These are phyloP conservation scores for Diplodia seriata DNA, from an alignment of 2,329 filamentous ascomycete species.

Conservation along the genomic window DNA sequence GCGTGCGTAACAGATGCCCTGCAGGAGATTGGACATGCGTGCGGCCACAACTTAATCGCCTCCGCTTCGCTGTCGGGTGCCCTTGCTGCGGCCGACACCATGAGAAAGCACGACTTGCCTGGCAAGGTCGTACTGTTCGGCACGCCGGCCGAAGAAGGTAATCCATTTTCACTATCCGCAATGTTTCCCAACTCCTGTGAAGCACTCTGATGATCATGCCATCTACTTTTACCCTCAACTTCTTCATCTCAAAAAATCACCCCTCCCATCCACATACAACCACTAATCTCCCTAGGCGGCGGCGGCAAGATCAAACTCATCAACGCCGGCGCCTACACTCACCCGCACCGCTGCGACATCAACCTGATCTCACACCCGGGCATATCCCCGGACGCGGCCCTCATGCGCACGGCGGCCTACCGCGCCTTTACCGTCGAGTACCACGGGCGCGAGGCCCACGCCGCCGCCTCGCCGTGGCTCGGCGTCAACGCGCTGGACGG, in stretches of 20 bases:
- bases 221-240: background rate
- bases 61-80: conserved; percentile 49
- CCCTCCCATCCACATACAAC: background rate
- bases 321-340: conserved; percentile 52
- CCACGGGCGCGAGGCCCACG: conserved; percentile 50
- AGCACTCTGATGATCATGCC: background rate
- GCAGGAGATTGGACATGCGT: conserved; percentile 53
- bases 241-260: background rate
- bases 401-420: conserved; percentile 62
- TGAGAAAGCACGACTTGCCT: conserved; percentile 40
- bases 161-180: background rate
- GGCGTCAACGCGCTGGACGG: conserved; percentile 46
- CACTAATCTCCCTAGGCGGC: conserved; percentile 40
- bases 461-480: conserved; percentile 45
- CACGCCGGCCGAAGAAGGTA: conserved; percentile 54
- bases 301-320: conserved; percentile 57
- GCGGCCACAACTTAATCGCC: conserved; percentile 56
- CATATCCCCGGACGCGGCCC: conserved; percentile 51
- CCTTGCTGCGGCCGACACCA: conserved; percentile 46
- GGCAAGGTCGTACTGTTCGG: conserved; percentile 52
- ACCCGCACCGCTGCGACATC: conserved; percentile 40
- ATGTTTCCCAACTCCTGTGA: background rate
- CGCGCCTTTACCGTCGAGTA: conserved; percentile 59
- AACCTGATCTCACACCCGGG: conserved; percentile 44
- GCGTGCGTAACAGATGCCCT: conserved; percentile 45